Evolutionary conservation across 768 basidiomycete genomes (phyloP), one percentile per base, ranked within the genome.

Genomic region (Tulasnella sp.): DNA sequence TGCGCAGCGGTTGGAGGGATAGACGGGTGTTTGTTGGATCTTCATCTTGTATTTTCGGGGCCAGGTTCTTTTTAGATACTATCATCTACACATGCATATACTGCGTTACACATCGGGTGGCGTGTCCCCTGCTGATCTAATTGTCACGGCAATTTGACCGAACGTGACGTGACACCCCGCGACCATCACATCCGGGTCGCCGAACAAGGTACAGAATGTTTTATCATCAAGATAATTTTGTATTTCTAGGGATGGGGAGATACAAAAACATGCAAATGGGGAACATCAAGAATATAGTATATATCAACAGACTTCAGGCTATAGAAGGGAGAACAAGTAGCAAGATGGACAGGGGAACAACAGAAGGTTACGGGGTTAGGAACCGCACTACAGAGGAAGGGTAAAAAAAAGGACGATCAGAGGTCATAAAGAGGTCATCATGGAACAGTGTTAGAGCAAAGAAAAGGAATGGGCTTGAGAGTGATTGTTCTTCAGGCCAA

Each of bases 111-210:
- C n/a, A n/a, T n/a, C n/a, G n/a, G n/a, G n/a, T n/a, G n/a, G n/a
- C n/a, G n/a, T n/a, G n/a, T n/a, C n/a, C n/a, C n/a, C n/a, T n/a
- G n/a, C n/a, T 14, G 34, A 68, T 31, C 62, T 18, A 46, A 16
- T 74, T 74, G 44, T 74, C 38, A 74, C 44, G 44, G 4, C 16
- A 44, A 14, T 44, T 38, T 10, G 71, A 72, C 39, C 38, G 38
- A 40, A 36, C 73, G 71, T 72, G 36, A 74, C 73, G 73, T 74
- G 73, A 74, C 73, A 46, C 39, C 39, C 39, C 73, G 73, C 44
- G 73, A 74, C 38, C 73, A 74, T 74, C 73, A 74, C 73, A 38
- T 46, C 73, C 62, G 62, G 31, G 62, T 52, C 52, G 52, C 52
- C 52, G 52, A 8, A 27, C 31, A 68, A 9, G 31, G 31, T 9